phyloP scores from a whole-genome alignment of 1,284 basidiomycete genomes.

The Gymnopus androsaceus region DNA sequence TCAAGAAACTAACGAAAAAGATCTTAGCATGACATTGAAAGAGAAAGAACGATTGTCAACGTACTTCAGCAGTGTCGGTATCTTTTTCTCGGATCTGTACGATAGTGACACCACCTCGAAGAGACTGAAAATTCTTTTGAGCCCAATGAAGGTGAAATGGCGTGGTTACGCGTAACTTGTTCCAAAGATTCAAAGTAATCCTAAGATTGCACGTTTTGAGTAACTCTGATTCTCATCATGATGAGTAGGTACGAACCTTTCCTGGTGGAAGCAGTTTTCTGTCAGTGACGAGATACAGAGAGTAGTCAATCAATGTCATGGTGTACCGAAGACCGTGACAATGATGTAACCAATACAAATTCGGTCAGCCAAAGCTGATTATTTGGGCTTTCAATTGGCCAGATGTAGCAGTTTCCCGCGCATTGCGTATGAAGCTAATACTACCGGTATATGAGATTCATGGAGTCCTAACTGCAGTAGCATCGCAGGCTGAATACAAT shows the following conservation, averaged over 20 bases:
- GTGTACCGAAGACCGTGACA: not conserved
- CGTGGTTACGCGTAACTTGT: slow-evolving; percentile 49
- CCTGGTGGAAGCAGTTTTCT: slow-evolving; percentile 78
- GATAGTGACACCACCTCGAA: slow-evolving; percentile 85
- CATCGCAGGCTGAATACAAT: too few relatives aligned
- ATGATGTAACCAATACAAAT: not conserved
- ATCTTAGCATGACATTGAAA: not conserved
- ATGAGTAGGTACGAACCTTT: slow-evolving; percentile 50
- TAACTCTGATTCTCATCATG: not conserved
- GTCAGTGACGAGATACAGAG: slow-evolving; percentile 86
- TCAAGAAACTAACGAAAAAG: slow-evolving; percentile 67
- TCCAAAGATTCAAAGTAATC: slow-evolving; percentile 78
- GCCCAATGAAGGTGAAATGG: not conserved
- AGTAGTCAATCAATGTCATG: slow-evolving; percentile 70
- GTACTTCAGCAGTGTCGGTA: slow-evolving; percentile 75
- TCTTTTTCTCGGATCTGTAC: slow-evolving; percentile 90
- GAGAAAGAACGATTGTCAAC: slow-evolving; percentile 19
- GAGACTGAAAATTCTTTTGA: slow-evolving; percentile 48
- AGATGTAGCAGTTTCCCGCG: too few relatives aligned
- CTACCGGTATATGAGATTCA: too few relatives aligned
- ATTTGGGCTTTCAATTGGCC: too few relatives aligned
- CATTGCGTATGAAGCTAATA: too few relatives aligned
- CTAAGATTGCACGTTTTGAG: slow-evolving; percentile 37
- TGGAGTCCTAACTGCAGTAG: too few relatives aligned
- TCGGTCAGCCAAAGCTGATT: not conserved